These are phyloP conservation scores for Jatropha multifida DNA, from an alignment of 441 rosid species.

Conservation along the genomic window DNA sequence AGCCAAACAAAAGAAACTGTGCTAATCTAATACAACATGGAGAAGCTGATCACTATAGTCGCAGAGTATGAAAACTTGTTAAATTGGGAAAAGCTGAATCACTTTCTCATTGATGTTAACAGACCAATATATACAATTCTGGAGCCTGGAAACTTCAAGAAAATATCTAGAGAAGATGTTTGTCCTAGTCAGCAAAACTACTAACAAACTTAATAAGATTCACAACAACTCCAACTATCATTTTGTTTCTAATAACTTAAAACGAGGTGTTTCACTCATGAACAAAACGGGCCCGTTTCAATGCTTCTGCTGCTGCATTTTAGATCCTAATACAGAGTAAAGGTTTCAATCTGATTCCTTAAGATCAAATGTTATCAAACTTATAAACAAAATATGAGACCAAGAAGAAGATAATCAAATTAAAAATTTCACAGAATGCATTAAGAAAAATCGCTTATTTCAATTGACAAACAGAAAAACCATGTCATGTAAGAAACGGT, in stretches of 20 bases:
- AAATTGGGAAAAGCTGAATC: too few species aligned
- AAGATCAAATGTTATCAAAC: neutral
- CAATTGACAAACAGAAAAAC: neutral
- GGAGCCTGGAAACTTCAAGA: too few species aligned
- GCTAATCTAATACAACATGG: neutral
- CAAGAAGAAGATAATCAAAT: neutral
- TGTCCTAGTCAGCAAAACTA: too few species aligned
- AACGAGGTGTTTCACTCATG: too few species aligned
- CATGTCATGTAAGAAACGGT: constrained; percentile 13
- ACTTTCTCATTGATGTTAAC: too few species aligned
- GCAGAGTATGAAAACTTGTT: neutral
- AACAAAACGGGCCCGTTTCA: too few species aligned
- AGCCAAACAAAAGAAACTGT: neutral
- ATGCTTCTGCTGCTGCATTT: too few species aligned
- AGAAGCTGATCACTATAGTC: neutral
- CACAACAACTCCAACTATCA: too few species aligned
- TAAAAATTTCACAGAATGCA: neutral
- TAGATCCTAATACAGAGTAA: neutral
- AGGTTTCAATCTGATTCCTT: neutral
- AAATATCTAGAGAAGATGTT: too few species aligned
- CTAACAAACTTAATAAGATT: too few species aligned
- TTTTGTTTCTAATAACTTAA: too few species aligned
- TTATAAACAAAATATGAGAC: neutral
- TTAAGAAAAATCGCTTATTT: neutral
- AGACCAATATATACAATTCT: too few species aligned